Evolutionary conservation across 2,329 filamentous ascomycete genomes (phyloP), one percentile per base, ranked within the genome.

Genomic region (Xylaria sp.): DNA sequence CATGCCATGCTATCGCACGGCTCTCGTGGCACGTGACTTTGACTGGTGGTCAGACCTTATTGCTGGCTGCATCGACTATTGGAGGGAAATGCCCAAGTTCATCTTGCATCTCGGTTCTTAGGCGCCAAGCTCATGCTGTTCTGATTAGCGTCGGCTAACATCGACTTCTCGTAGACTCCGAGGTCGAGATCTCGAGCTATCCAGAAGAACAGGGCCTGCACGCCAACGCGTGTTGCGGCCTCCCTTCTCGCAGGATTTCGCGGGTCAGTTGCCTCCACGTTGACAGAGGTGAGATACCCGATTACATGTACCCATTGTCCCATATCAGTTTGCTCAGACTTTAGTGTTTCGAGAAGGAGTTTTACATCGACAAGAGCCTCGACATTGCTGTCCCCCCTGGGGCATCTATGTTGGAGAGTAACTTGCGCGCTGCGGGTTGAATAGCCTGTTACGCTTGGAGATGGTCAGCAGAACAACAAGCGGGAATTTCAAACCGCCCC

Each of bases 241-340:
- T 47, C 59, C 40, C 27, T 31, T 23, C 35, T 47, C 11, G 33
- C 49, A 17, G 40, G 37, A 31, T 25, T 40, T 27, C 23, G 60
- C 17, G 33, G 10, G 35, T 35, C 53, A 6, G 44, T 31, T 40
- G 51, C 40, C 15, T 31, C 25, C 27, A 21, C 37, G 23, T 54
- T 23, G 48, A 64, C 19, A 43, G 73, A 73, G 40, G 80, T 82
- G 55, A 93, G 80, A 74, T 96, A 96, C 5, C 93, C 94, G 67
- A 97, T 85, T 3, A 97, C 83, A 73, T 97, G 96, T 51, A 97
- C 77, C 93, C 93, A 97, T 62, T 89, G 84, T n/a, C 94, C 94
- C 25, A 90, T 78, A 52, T 87, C 83, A 54, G 90, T 83, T 52
- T 90, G 82, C 58, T 88, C 83, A 21, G 83, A 77, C 19, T 84